Evolutionary conservation across 805 yeast genomes (phyloP).

Genomic region (Naumovozyma baii): DNA sequence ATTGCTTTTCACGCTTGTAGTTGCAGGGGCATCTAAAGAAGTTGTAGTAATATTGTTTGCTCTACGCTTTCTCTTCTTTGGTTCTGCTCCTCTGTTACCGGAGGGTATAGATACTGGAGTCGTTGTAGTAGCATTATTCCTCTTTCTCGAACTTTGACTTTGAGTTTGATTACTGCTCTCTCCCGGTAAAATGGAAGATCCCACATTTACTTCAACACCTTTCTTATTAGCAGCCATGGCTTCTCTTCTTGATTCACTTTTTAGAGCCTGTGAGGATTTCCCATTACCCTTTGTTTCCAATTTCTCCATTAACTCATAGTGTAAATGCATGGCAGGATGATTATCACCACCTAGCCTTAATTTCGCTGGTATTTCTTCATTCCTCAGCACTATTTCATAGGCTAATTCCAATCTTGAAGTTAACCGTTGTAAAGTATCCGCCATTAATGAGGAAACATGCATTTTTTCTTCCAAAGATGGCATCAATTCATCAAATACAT

Average conservation of each 20-base stretch:
- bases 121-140: background rate
- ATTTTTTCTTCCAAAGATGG: constrained; percentile 94
- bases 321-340: constrained; percentile 75
- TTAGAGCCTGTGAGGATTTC: constrained; percentile 59
- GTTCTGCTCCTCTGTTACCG: constrained; percentile 5
- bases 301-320: constrained; percentile 30
- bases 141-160: background rate
- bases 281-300: constrained; percentile 15
- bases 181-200: background rate
- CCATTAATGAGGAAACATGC: constrained; percentile 91
- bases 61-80: constrained; percentile 19
- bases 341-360: constrained; percentile 69
- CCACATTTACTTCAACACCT: constrained; percentile 1
- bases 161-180: background rate
- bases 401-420: constrained; percentile 69
- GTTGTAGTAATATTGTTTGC: background rate
- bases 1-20: constrained; percentile 1
- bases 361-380: constrained; percentile 69
- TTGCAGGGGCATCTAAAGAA: background rate
- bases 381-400: constrained; percentile 59
- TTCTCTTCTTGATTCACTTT: constrained; percentile 82
- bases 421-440: constrained; percentile 63
- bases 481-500: constrained; percentile 53
- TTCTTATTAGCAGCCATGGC: constrained; percentile 75
- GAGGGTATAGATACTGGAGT: constrained; percentile 8